Base-by-base conservation (phyloP, 2,329 filamentous ascomycete species). In the Alternaria solani region DNA sequence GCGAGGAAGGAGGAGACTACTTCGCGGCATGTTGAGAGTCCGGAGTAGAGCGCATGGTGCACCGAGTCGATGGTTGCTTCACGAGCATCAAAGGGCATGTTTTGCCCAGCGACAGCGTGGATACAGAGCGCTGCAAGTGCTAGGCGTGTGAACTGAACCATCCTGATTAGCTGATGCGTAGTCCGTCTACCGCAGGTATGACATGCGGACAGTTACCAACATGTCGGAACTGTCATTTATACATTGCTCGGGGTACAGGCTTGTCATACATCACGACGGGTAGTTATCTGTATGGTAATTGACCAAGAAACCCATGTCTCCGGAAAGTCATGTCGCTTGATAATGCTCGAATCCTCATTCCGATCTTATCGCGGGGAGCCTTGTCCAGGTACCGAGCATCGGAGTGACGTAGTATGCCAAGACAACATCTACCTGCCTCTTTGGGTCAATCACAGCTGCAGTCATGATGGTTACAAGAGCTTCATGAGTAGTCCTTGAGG, bases 31-130 rank as follows among this genome's bases (percentile, higher is more conserved):
- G 84, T 85, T 30, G 84, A 82, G 5, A 82, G 74, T 9, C 84
- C 80, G 23, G 81, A 81, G 68, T 83, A 84, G 8, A 90, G 80
- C 8, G 83, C 83, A 66, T 83, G 77, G 61, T 89, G 88, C 7
- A 88, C 81, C 1, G 80, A 81, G 30, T 83, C 77, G 59, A 90
- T 85, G 0, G 87, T 88, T 2, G 88, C 84, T 76, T 89, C 87
- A 52, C 84, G 78, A 11, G 83, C 75, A 59, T 88, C 85, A 61
- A 88, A 82, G 26, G 73, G 70, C 67, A 83, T 69, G 49, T 60
- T 60, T 59, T 71, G 67, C 11, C 51, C 57, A 9, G 54, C 36
- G 5, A 43, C 55, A 4, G 55, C 16, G 5, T 62, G 57, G 42
- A 57, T 57, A 41, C 59, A 61, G 34, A 73, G 30, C 4, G 64